Conservation (phyloP, 2,329 filamentous ascomycete genomes). For the Epichloe sibirici region DNA sequence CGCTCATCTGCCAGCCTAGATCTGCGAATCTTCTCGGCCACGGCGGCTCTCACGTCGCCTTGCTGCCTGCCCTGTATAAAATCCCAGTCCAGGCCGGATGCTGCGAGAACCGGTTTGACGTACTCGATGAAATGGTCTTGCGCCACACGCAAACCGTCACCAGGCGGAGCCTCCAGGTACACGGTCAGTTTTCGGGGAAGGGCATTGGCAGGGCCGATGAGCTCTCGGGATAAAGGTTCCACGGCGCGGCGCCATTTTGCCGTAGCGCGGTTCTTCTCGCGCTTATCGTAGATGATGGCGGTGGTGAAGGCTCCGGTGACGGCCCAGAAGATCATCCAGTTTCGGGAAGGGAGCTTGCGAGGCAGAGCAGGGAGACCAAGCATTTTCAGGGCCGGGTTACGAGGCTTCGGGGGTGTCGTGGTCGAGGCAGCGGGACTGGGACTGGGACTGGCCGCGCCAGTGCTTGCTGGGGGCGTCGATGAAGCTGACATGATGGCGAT, state of each 20-base stretch:
- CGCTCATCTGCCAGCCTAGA: slow-evolving; percentile 46
- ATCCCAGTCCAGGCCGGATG: slow-evolving; percentile 88
- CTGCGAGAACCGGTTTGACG: slow-evolving; percentile 81
- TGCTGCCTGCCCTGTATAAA: slow-evolving; percentile 85
- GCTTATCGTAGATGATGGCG: slow-evolving; percentile 82
- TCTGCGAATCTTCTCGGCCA: slow-evolving; percentile 77
- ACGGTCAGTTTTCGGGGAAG: slow-evolving; percentile 78
- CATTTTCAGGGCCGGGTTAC: slow-evolving; percentile 64
- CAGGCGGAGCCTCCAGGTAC: slow-evolving; percentile 75
- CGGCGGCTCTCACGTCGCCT: slow-evolving; percentile 79
- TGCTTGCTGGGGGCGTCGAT: neutral
- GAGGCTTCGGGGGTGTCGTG: slow-evolving; percentile 25
- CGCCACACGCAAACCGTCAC: slow-evolving; percentile 70
- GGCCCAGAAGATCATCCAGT: slow-evolving; percentile 93
- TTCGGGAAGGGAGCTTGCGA: slow-evolving; percentile 78
- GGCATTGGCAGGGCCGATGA: slow-evolving; percentile 52
- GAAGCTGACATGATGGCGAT: neutral
- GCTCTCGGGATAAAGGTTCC: slow-evolving; percentile 68
- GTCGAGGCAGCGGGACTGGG: neutral
- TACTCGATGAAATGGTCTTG: slow-evolving; percentile 95
- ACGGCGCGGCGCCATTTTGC: slow-evolving; percentile 80
- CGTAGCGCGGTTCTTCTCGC: slow-evolving; percentile 75
- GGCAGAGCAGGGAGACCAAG: slow-evolving; percentile 78
- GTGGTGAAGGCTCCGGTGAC: slow-evolving; percentile 66
- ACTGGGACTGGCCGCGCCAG: slow-evolving; percentile 3